Evolutionary conservation across 805 yeast genomes (phyloP).

Genomic region (Candida coleopterorum): DNA sequence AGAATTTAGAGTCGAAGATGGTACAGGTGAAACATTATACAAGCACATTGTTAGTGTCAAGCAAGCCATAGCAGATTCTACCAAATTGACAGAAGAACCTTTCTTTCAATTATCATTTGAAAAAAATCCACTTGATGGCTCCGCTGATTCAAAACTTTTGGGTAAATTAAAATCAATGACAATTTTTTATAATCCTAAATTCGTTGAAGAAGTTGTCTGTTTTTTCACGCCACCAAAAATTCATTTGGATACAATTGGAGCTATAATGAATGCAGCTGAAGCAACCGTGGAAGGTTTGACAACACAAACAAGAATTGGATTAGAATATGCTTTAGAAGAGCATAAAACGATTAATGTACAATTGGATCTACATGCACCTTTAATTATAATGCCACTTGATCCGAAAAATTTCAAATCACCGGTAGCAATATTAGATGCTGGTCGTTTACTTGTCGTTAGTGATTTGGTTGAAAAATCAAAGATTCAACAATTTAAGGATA

Average conservation of each 20-base stretch:
- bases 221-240: slow-evolving; percentile 87
- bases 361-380: slow-evolving; percentile 90
- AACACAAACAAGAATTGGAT: slow-evolving; percentile 82
- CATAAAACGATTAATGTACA: slow-evolving; percentile 86
- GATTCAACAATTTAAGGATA: slow-evolving; percentile 63
- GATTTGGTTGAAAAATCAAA: slow-evolving; percentile 71
- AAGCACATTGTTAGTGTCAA: slow-evolving; percentile 86
- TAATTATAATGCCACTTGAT: slow-evolving; percentile 80
- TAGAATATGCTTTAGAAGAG: slow-evolving; percentile 90
- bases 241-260: slow-evolving; percentile 84
- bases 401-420: slow-evolving; percentile 78
- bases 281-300: slow-evolving; percentile 90
- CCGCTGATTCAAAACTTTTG: slow-evolving; percentile 74
- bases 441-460: slow-evolving; percentile 81
- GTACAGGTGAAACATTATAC: slow-evolving; percentile 72
- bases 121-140: slow-evolving; percentile 75
- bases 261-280: slow-evolving; percentile 90
- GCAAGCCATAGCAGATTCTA: slow-evolving; percentile 36
- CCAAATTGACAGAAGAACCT: slow-evolving; percentile 40
- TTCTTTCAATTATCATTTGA: slow-evolving; percentile 83
- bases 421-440: slow-evolving; percentile 90
- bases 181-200: slow-evolving; percentile 79
- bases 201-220: slow-evolving; percentile 65
- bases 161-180: slow-evolving; percentile 83
- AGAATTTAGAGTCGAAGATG: slow-evolving; percentile 84